Evolutionary conservation across 768 basidiomycete genomes (phyloP).

Genomic region (Clitopilus passeckerianus): DNA sequence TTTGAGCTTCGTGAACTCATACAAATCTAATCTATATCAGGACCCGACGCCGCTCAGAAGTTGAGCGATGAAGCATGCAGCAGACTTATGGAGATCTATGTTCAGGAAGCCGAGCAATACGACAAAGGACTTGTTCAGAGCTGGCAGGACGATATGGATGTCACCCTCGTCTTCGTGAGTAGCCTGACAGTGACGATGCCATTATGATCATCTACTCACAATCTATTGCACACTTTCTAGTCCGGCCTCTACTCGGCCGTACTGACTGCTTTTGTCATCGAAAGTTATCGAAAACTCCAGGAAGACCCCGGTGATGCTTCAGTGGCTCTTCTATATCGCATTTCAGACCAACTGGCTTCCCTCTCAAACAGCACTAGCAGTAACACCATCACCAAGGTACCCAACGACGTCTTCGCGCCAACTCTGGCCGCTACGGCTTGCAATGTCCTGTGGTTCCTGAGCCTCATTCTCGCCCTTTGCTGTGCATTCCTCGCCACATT

Average conservation of each 20-base stretch:
- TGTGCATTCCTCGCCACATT: conserved; percentile 22
- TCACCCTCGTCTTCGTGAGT: background rate
- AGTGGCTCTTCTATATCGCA: conserved; percentile 3
- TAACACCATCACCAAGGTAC: background rate
- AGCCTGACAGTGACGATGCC: too few species aligned
- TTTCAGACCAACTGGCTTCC: background rate
- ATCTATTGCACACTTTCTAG: too few species aligned
- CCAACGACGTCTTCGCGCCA: background rate
- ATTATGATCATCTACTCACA: too few species aligned
- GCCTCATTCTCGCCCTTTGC: conserved; percentile 17
- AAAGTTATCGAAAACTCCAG: conserved; percentile 14
- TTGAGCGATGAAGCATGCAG: background rate
- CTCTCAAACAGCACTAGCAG: background rate
- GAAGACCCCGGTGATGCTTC: conserved; percentile 7
- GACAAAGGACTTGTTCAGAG: background rate
- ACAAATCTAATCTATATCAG: too few species aligned
- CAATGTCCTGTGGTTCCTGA: conserved; percentile 20
- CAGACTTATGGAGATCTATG: background rate
- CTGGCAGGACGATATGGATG: background rate
- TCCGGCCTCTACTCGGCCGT: conserved; percentile 12
- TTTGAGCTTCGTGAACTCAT: too few species aligned
- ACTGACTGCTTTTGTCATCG: conserved; percentile 19
- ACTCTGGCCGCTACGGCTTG: conserved; percentile 10
- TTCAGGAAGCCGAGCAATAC: background rate
- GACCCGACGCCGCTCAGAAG: too few species aligned